These are phyloP conservation scores for Candida wancherniae DNA, from an alignment of 805 yeast genomes.

Conservation along the genomic window DNA sequence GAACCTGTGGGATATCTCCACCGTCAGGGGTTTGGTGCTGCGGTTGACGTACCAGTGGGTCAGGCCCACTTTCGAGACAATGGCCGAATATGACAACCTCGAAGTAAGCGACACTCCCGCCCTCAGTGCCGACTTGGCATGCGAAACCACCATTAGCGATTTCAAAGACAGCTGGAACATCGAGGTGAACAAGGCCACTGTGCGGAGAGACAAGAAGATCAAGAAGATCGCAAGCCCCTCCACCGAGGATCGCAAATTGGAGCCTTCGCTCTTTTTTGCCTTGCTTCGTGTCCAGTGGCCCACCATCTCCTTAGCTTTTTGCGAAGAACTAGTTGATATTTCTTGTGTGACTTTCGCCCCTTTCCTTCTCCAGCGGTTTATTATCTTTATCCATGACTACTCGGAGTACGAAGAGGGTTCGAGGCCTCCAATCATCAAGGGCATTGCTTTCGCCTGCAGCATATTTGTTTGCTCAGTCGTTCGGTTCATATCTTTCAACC, in stretches of 20 bases:
- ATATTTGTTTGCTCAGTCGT: conserved; percentile 33
- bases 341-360: conserved; percentile 22
- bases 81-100: conserved; percentile 22
- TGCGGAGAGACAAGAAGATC: conserved; percentile 17
- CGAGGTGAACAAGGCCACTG: conserved; percentile 13
- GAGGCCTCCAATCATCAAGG: conserved; percentile 43
- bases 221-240: conserved; percentile 6
- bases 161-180: conserved; percentile 19
- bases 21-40: conserved; percentile 20
- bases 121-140: conserved; percentile 12
- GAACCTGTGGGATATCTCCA: conserved; percentile 23
- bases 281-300: conserved; percentile 12
- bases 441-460: conserved; percentile 80
- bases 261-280: conserved; percentile 21
- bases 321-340: conserved; percentile 22
- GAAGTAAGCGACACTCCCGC: conserved; percentile 16
- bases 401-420: conserved; percentile 8
- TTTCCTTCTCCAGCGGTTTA: conserved; percentile 26
- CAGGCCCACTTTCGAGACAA: conserved; percentile 22
- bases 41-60: conserved; percentile 25
- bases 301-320: conserved; percentile 7
- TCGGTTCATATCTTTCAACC: conserved; percentile 18
- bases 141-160: conserved; percentile 8
- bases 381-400: conserved; percentile 20
- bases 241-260: conserved; percentile 12